Base-by-base conservation (phyloP, 202 grass and related monocot species). In the Digitaria exilis region DNA sequence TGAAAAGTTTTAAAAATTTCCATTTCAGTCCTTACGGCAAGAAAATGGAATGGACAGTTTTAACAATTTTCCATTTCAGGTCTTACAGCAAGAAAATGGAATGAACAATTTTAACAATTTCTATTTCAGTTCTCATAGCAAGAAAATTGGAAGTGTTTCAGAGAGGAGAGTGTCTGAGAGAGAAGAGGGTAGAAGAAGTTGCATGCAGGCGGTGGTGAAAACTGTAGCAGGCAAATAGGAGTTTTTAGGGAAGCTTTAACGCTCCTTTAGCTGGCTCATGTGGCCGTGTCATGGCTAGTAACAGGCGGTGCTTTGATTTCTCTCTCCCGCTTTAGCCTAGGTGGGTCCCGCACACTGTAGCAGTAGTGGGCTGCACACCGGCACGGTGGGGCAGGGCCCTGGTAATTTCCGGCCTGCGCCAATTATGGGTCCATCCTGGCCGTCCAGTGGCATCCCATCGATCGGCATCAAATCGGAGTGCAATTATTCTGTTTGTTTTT, bases 231-330 rank as follows among this genome's bases (percentile, higher is more conserved):
- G n/a, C 57, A 76, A 80, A 75, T 29, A 76, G 62, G 71, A 81
- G 87, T 55, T 77, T 70, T 70, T 4, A 39, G 75, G 61, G 70
- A 11, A 60, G 77, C 61, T 76, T 87, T 87, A 22, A 57, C 75
- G n/a, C 24, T 52, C 59, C 49, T 59, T 59, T 50, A 24, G 8
- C 66, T 22, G 64, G 44, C 65, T 89, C 78, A 86, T 82, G 87
- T 82, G 83, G n/a, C 71, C 64, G 65, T 67, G 84, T 86, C 76
- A 86, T 80, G 34, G 60, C 60, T 46, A 51, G 63, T 45, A 43
- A 81, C 65, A 81, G 49, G 39, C 17, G 14, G 34, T 56, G 77
- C 60, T 67, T 16, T 46, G 1, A 48, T 28, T 8, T 26, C 65
- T 69, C 22, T 26, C 9, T 13, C 41, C 4, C 49, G 8, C 46